These are phyloP conservation scores for Apiospora malaysiana DNA, from an alignment of 2,329 filamentous ascomycete species.

Conservation along the genomic window DNA sequence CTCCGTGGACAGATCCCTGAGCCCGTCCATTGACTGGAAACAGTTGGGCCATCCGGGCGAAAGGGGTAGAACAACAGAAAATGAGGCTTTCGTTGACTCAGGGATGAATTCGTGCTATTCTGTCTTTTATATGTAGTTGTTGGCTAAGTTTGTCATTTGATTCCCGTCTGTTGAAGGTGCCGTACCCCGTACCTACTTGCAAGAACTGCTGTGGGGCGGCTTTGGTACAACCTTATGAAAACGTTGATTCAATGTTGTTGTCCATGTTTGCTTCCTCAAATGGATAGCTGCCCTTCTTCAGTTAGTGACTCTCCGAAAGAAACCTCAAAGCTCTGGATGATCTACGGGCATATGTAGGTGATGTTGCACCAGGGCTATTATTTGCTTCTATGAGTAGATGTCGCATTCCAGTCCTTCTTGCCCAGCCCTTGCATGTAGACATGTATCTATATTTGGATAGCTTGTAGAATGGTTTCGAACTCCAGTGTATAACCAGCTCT, in stretches of 20 bases:
- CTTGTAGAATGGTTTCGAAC: too few relatives aligned
- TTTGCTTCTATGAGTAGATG: neutral
- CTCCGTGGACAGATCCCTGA: neutral
- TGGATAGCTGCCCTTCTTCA: neutral
- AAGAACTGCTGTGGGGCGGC: neutral
- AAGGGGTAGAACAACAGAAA: neutral
- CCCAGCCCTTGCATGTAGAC: too few relatives aligned
- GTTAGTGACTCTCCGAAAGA: too few relatives aligned
- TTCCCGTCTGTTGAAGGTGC: neutral
- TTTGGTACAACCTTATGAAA: neutral
- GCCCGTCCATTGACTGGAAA: neutral
- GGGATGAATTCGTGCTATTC: neutral
- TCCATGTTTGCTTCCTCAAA: neutral
- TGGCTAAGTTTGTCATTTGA: neutral
- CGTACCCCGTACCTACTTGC: neutral
- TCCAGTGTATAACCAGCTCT: too few relatives aligned
- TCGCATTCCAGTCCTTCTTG: too few relatives aligned
- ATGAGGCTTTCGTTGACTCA: conserved; percentile 8
- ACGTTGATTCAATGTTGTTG: neutral
- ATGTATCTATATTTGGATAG: too few relatives aligned
- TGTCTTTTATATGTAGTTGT: too few relatives aligned
- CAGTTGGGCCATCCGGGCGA: neutral
- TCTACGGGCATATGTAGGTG: neutral
- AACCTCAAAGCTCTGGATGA: neutral
- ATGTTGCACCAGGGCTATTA: neutral